These are phyloP conservation scores for Fusarium heterosporum DNA, from an alignment of 2,329 filamentous ascomycete genomes.

Conservation along the genomic window DNA sequence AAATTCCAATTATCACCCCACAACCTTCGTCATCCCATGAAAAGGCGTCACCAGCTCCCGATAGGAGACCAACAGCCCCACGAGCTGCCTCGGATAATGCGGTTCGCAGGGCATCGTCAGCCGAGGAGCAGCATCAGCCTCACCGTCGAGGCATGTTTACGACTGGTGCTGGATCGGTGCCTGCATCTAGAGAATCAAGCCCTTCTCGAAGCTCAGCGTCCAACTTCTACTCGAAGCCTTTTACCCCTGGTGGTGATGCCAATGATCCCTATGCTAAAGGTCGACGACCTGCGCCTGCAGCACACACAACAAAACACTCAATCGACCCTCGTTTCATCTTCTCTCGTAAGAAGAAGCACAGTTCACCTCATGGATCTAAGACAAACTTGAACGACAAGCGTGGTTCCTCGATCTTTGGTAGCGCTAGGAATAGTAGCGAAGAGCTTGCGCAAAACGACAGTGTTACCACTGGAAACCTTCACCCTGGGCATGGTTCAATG, in stretches of 20 bases:
- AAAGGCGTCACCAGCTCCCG: constrained; percentile 57
- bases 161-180: constrained; percentile 64
- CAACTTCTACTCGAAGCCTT: constrained; percentile 76
- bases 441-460: constrained; percentile 48
- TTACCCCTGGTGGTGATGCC: constrained; percentile 80
- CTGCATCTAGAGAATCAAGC: constrained; percentile 70
- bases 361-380: constrained; percentile 66
- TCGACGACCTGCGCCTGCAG: constrained; percentile 77
- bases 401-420: constrained; percentile 56
- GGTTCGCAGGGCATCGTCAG: constrained; percentile 57
- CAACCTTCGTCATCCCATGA: constrained; percentile 72
- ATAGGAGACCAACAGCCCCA: constrained; percentile 55
- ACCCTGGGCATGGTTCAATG: constrained; percentile 79
- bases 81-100: constrained; percentile 58
- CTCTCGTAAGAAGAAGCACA: constrained; percentile 76
- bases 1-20: constrained; percentile 70
- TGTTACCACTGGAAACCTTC: constrained; percentile 36
- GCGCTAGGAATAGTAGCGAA: constrained; percentile 53
- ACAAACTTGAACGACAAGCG: constrained; percentile 67
- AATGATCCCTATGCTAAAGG: constrained; percentile 91
- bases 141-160: constrained; percentile 69
- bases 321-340: constrained; percentile 90
- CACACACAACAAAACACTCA: constrained; percentile 68
- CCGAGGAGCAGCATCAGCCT: constrained; percentile 53
- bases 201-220: constrained; percentile 73